Conservation (phyloP, 257 asterid species). For the Leonotis leonurus region DNA sequence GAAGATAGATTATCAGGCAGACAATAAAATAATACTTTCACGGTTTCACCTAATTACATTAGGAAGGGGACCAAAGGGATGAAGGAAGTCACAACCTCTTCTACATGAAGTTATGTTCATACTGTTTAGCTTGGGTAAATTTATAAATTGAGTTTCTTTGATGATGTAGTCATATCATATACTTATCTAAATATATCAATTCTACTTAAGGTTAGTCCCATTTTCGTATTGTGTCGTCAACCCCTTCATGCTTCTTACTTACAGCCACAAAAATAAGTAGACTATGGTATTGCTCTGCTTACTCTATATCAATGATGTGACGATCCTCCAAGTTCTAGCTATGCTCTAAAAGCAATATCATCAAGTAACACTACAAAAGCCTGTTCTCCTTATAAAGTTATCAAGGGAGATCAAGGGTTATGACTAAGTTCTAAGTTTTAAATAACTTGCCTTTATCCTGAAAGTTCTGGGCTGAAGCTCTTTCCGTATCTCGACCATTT, state of each 20-base stretch:
- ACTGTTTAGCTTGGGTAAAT: not conserved
- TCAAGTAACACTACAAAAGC: not conserved
- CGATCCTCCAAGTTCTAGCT: not conserved
- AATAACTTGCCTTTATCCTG: slow-evolving; percentile 68
- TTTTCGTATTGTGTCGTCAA: not conserved
- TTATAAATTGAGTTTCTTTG: not conserved
- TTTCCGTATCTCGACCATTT: slow-evolving; percentile 87
- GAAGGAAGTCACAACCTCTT: not conserved
- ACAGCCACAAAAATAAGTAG: not conserved
- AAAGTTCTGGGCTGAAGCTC: slow-evolving; percentile 85
- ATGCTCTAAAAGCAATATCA: slow-evolving; percentile 8
- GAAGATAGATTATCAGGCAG: not conserved
- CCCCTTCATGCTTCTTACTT: not conserved
- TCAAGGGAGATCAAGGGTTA: not conserved
- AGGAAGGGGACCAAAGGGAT: not conserved
- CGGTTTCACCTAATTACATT: not conserved
- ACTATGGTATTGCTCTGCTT: not conserved
- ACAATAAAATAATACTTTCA: not conserved
- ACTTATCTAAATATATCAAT: not conserved
- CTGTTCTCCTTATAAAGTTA: not conserved
- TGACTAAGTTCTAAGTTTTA: not conserved
- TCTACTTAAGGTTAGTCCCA: not conserved
- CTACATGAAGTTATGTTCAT: not conserved
- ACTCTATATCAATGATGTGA: not conserved
- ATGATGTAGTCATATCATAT: not conserved